Base-by-base conservation (phyloP, 257 asterid genomes). In the Linaria vulgaris region DNA sequence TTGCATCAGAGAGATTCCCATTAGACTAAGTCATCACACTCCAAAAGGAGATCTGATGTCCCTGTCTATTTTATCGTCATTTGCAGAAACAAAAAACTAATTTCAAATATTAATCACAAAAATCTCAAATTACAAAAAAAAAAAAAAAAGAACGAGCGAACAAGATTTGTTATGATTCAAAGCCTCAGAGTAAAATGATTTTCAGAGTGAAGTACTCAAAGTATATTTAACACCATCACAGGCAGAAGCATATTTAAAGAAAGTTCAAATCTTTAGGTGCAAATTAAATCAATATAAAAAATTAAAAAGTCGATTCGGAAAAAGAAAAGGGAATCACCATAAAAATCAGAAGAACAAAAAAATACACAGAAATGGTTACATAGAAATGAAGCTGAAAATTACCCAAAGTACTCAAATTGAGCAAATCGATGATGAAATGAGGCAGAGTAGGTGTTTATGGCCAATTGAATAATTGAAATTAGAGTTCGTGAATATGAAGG, bases 1-100 rank as follows among this genome's bases (percentile, higher is more conserved):
- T 27, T 27, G 88, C 90, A 83, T 83, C 95, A 83, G 85, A 83
- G 95, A 86, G 88, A 79, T 86, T 86, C 95, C 88, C 88, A 86
- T 79, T 72, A 78, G 81, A 80, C 75, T 24, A 43, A 76, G 77
- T 85, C 94, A 77, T 79, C 85, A 49, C 53, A 55, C 20, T 69
- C 71, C 69, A 0, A 15, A 20, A 53, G 66, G 75, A 75, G 73
- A 7, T 80, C 90, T 79, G 88, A 79, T 86, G 91, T 81, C 91
- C 95, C 94, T 85, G 95, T 86, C 95, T 81, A 17, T 79, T 78
- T 54, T 79, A 21, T 83, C 87, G 50, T 80, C 83, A 83, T 58
- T 46, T 80, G 80, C 90, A 59, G 6, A 59, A 1, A 22, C 0
- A 3, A 6, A 37, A n/a, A 12, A 20, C 4, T 6, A 19, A 5